A percentile compares a stretch with the other conserved stretches of the same genome.
These are phyloP conservation scores for Rhynchospora pubera DNA, from an alignment of 176 grass and related monocot genomes.

Conservation along the genomic window DNA sequence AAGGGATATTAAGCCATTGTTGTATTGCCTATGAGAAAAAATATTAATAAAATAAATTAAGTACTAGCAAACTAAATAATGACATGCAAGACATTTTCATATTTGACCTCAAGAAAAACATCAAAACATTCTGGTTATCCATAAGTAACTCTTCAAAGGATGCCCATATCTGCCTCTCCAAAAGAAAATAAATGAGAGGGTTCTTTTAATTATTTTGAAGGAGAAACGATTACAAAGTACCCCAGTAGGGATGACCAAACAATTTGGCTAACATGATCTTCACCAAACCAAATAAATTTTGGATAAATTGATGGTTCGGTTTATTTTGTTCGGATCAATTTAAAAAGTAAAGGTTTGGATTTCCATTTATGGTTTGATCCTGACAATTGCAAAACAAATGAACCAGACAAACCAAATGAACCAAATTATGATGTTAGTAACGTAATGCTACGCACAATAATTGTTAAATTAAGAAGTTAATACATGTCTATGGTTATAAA, in stretches of 20 bases:
- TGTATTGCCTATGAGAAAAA: constrained; percentile 71
- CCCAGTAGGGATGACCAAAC: background rate
- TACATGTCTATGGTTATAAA: no score
- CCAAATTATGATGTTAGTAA: no score
- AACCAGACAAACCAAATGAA: no score
- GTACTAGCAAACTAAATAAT: background rate
- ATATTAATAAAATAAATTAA: constrained; percentile 15
- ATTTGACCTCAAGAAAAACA: background rate
- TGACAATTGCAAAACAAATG: no score
- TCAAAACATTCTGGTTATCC: background rate
- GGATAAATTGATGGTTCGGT: no score
- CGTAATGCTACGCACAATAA: no score
- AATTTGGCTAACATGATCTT: no score
- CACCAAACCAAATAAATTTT: no score
- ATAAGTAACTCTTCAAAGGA: background rate
- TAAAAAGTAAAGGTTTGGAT: no score
- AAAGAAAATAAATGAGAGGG: background rate
- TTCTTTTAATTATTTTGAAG: background rate
- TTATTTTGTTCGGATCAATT: no score
- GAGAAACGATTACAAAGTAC: background rate
- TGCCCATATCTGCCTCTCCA: background rate
- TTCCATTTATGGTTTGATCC: no score
- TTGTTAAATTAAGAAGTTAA: no score
- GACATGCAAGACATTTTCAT: background rate
- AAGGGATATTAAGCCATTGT: constrained; percentile 72